These are phyloP conservation scores for Hericium rajendrae DNA, from an alignment of 768 basidiomycete genomes.

Conservation along the genomic window DNA sequence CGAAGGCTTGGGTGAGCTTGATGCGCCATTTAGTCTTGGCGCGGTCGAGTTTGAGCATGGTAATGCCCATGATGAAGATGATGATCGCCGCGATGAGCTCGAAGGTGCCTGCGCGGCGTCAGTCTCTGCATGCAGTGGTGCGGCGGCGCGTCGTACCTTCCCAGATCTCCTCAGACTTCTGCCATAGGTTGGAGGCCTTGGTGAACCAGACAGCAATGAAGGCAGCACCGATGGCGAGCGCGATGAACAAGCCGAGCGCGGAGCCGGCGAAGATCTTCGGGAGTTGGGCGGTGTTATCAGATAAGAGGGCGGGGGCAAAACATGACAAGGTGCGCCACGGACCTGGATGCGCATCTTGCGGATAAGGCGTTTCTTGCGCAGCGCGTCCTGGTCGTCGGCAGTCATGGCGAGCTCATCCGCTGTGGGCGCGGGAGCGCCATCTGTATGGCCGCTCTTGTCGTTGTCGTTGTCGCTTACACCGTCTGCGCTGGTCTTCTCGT, in stretches of 20 bases:
- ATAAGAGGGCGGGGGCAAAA: neutral
- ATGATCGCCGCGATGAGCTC: conserved; percentile 63
- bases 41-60: conserved; percentile 92
- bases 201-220: conserved; percentile 97
- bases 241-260: conserved; percentile 61
- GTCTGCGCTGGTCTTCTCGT: conserved; percentile 1
- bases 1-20: conserved; percentile 77
- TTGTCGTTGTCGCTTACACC: conserved; percentile 2
- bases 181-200: conserved; percentile 75
- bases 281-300: neutral
- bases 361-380: conserved; percentile 34
- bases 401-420: conserved; percentile 1
- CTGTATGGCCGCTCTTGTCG: neutral
- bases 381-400: conserved; percentile 6
- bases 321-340: neutral
- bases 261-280: conserved; percentile 73
- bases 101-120: conserved; percentile 44
- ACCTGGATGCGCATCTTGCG: conserved; percentile 67
- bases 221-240: conserved; percentile 78
- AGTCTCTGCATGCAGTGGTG: neutral
- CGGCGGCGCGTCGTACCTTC: conserved; percentile 47
- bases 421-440: neutral
- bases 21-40: conserved; percentile 92
- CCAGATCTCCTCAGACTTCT: conserved; percentile 81
- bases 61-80: conserved; percentile 89